phyloP scores from a whole-genome alignment of 2,329 filamentous ascomycete genomes.

The Alternaria gansuensis region DNA sequence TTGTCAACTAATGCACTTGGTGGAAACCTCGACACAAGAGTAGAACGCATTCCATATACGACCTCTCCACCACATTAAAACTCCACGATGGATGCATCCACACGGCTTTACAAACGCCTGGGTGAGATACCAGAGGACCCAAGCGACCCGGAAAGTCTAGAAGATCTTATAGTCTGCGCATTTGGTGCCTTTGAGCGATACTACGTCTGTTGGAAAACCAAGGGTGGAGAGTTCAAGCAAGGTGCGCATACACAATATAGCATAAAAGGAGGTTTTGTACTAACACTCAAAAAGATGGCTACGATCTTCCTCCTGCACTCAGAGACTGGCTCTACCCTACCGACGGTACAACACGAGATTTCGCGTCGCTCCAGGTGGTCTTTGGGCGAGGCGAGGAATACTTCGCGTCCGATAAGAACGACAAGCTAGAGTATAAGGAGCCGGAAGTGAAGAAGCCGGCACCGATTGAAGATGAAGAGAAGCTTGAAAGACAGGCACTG shows the following conservation, averaged over 20 bases:
- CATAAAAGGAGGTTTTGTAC: background rate
- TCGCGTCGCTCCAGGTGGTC: conserved; percentile 50
- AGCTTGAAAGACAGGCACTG: conserved; percentile 33
- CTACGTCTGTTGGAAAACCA: conserved; percentile 54
- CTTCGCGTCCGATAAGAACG: conserved; percentile 52
- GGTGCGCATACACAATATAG: conserved; percentile 30
- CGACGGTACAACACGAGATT: conserved; percentile 44
- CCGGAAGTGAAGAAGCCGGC: conserved; percentile 36
- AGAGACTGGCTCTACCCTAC: conserved; percentile 49
- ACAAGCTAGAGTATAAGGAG: conserved; percentile 51
- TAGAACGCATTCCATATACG: background rate
- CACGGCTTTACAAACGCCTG: conserved; percentile 45
- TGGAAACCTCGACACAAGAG: background rate
- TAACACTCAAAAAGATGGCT: conserved; percentile 38
- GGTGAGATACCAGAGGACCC: conserved; percentile 46
- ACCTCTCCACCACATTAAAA: background rate
- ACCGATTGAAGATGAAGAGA: conserved; percentile 24
- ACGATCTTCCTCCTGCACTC: conserved; percentile 47
- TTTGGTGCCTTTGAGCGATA: conserved; percentile 54
- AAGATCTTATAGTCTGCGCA: conserved; percentile 52
- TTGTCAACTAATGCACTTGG: background rate
- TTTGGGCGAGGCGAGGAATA: conserved; percentile 53
- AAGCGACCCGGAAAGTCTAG: conserved; percentile 46
- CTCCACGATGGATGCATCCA: conserved; percentile 40
- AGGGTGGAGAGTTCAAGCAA: conserved; percentile 48